A percentile compares a stretch with the other conserved stretches of the same genome.
Conservation (phyloP, 164 flowering plant species). For the Cinnamomum chago region DNA sequence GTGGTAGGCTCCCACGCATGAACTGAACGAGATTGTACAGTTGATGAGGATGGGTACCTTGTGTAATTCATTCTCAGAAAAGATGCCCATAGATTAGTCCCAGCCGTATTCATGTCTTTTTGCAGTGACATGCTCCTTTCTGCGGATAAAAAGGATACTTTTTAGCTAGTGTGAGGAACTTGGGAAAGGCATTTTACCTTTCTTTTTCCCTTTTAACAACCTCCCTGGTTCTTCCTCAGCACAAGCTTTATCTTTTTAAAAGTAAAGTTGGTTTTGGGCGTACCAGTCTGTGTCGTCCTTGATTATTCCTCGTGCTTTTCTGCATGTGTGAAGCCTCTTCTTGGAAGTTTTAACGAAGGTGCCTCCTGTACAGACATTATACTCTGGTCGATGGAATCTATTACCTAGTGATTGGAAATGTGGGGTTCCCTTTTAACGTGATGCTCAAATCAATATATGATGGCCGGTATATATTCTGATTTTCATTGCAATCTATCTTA, state of each 20-base stretch:
- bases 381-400: background rate
- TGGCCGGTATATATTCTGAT: background rate
- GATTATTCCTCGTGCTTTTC: background rate
- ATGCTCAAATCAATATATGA: background rate
- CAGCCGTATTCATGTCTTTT: background rate
- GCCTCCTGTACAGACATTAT: background rate
- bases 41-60: background rate
- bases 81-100: background rate
- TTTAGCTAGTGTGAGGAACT: background rate
- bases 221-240: background rate
- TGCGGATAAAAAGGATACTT: background rate
- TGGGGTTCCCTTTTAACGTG: background rate
- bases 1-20: background rate
- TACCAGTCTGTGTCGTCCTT: slow-evolving; percentile 1
- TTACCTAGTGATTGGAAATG: background rate
- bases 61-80: background rate
- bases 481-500: no score
- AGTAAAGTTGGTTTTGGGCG: background rate
- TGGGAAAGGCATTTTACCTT: slow-evolving; percentile 1
- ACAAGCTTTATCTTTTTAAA: slow-evolving; percentile 4
- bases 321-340: slow-evolving; percentile 2
- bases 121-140: slow-evolving; percentile 1
- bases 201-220: background rate
- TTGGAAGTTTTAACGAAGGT: slow-evolving; percentile 1
- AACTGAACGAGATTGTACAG: background rate